phyloP scores from a whole-genome alignment of 495 filamentous ascomycete species.

The Niebla homalea region DNA sequence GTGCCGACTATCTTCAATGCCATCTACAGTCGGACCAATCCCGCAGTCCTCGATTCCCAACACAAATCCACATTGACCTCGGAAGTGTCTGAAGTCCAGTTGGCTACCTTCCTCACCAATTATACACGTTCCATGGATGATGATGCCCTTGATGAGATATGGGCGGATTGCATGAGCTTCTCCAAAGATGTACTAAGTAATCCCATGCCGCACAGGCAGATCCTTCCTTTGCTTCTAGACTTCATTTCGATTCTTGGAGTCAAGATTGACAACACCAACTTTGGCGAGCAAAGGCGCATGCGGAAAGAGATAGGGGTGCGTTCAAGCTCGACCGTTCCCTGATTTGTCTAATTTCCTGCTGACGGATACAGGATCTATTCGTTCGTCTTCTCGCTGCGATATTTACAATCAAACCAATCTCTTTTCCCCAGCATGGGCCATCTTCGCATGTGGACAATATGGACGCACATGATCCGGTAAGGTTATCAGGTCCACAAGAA shows the following conservation, averaged over 20 bases:
- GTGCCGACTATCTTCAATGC: conserved; percentile 97
- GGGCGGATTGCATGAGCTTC: conserved; percentile 87
- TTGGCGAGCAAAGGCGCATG: conserved; percentile 92
- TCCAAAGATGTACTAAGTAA: conserved; percentile 81
- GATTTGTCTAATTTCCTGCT: conserved; percentile 8
- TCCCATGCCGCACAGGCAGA: conserved; percentile 87
- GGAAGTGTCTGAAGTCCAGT: conserved; percentile 62
- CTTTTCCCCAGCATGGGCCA: conserved; percentile 34
- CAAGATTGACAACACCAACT: conserved; percentile 95
- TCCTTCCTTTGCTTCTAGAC: conserved; percentile 72
- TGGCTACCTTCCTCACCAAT: conserved; percentile 76
- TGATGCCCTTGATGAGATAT: conserved; percentile 98
- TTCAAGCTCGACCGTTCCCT: conserved; percentile 23
- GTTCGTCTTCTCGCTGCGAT: conserved; percentile 75
- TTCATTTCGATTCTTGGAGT: conserved; percentile 80
- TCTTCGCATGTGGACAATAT: background rate
- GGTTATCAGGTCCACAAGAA: background rate
- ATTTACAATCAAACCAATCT: conserved; percentile 75
- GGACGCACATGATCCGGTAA: too few relatives aligned
- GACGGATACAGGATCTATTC: conserved; percentile 65
- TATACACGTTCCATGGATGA: conserved; percentile 87
- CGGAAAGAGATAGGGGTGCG: conserved; percentile 80
- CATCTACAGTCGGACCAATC: conserved; percentile 86
- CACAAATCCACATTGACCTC: conserved; percentile 81
- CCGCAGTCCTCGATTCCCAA: conserved; percentile 59